Conservation (phyloP, 1,284 basidiomycete species). For the Ceraceosorus bombacis region DNA sequence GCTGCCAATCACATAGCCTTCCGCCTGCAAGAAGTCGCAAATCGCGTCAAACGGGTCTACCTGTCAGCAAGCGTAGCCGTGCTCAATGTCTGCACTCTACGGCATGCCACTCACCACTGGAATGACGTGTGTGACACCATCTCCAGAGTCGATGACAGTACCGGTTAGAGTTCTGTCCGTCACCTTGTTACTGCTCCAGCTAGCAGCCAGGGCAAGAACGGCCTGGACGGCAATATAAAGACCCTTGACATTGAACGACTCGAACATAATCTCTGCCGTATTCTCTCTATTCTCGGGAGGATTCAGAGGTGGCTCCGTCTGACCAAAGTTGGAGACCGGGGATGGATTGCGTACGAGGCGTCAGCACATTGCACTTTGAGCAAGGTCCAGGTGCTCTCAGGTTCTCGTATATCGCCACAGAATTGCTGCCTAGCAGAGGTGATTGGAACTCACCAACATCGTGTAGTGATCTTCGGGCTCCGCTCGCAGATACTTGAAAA, state of each 20-base stretch:
- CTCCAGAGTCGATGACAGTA: constrained; percentile 96
- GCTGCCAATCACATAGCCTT: constrained; percentile 97
- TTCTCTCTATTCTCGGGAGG: constrained; percentile 98
- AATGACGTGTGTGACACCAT: constrained; percentile 96
- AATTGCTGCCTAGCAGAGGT: background rate
- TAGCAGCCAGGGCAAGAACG: constrained; percentile 95
- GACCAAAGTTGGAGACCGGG: background rate
- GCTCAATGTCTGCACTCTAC: background rate
- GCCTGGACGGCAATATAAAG: constrained; percentile 98
- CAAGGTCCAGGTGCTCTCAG: background rate
- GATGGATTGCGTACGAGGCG: background rate
- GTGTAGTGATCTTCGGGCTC: constrained; percentile 99
- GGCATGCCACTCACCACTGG: constrained; percentile 59
- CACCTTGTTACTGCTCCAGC: constrained; percentile 89
- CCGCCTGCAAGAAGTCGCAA: constrained; percentile 52
- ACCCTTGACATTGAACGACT: constrained; percentile 96
- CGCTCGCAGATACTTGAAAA: constrained; percentile 98
- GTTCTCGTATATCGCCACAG: background rate
- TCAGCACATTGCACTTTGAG: background rate
- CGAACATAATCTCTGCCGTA: constrained; percentile 99
- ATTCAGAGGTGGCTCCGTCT: constrained; percentile 92
- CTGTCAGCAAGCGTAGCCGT: background rate
- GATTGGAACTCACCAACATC: constrained; percentile 65
- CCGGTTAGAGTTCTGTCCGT: constrained; percentile 89
- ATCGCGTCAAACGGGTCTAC: background rate